phyloP scores from a whole-genome alignment of 2,329 filamentous ascomycete genomes.

The Diaporthe velutina region DNA sequence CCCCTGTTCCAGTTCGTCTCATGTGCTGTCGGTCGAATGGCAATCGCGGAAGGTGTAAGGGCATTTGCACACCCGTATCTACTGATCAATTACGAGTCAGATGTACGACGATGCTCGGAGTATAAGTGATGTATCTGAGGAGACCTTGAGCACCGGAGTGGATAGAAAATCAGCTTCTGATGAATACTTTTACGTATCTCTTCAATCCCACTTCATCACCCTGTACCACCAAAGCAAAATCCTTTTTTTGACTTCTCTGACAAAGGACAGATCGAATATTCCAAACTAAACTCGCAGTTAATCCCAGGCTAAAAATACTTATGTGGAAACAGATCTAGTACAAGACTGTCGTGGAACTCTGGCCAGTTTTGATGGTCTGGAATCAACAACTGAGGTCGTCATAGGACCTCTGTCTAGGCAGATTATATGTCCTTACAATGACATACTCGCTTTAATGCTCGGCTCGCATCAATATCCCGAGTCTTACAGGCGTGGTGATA shows the following conservation, averaged over 20 bases:
- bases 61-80: neutral
- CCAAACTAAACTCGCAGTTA: neutral
- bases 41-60: neutral
- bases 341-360: neutral
- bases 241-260: no score
- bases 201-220: neutral
- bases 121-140: neutral
- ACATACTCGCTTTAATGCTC: slow-evolving; percentile 11
- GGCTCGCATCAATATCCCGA: neutral
- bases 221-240: neutral
- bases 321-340: neutral
- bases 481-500: neutral
- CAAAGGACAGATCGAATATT: neutral
- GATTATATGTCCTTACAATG: neutral
- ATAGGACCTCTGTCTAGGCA: neutral
- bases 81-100: neutral
- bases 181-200: neutral
- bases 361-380: neutral
- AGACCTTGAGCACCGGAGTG: neutral
- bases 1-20: neutral
- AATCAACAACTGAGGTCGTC: no score
- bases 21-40: neutral
- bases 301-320: neutral
- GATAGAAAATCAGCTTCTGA: neutral
- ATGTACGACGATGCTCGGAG: neutral